These are phyloP conservation scores for Lyophyllum atratum DNA, from an alignment of 768 basidiomycete species.

Conservation along the genomic window DNA sequence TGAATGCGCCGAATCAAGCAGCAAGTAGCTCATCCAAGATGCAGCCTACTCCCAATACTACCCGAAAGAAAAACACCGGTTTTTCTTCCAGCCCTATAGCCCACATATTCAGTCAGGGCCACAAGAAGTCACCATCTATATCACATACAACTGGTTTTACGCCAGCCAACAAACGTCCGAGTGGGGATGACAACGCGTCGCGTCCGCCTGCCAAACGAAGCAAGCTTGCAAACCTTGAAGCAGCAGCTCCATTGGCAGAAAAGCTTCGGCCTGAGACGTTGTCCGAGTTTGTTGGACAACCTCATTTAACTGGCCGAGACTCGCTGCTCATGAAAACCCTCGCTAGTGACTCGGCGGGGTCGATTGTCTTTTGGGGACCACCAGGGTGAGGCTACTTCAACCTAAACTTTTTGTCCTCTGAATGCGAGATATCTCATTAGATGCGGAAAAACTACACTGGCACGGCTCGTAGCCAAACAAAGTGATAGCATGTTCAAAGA, in stretches of 20 bases:
- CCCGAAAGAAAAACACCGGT: conserved; percentile 15
- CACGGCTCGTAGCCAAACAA: conserved; percentile 64
- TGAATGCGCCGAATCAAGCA: conserved; percentile 10
- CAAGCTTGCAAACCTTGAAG: conserved; percentile 14
- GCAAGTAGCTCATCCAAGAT: conserved; percentile 10
- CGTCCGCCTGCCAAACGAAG: conserved; percentile 19
- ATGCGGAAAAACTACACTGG: conserved; percentile 77
- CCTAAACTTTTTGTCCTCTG: neutral
- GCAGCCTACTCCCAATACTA: conserved; percentile 14
- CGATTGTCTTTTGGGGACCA: conserved; percentile 75
- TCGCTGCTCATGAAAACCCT: conserved; percentile 58
- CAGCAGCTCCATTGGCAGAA: conserved; percentile 67
- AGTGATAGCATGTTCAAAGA: conserved; percentile 71
- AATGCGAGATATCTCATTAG: conserved; percentile 27
- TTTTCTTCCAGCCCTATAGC: conserved; percentile 32
- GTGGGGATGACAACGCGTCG: conserved; percentile 13
- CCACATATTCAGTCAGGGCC: conserved; percentile 39
- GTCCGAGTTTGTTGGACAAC: conserved; percentile 74
- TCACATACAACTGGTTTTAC: conserved; percentile 1
- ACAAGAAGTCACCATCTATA: conserved; percentile 16
- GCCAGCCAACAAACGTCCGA: conserved; percentile 17
- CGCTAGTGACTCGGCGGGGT: conserved; percentile 52
- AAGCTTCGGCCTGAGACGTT: conserved; percentile 64
- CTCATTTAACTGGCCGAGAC: conserved; percentile 57
- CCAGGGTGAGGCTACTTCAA: conserved; percentile 49